phyloP scores from a whole-genome alignment of 1,284 basidiomycete species.

The Sparassis latifolia region DNA sequence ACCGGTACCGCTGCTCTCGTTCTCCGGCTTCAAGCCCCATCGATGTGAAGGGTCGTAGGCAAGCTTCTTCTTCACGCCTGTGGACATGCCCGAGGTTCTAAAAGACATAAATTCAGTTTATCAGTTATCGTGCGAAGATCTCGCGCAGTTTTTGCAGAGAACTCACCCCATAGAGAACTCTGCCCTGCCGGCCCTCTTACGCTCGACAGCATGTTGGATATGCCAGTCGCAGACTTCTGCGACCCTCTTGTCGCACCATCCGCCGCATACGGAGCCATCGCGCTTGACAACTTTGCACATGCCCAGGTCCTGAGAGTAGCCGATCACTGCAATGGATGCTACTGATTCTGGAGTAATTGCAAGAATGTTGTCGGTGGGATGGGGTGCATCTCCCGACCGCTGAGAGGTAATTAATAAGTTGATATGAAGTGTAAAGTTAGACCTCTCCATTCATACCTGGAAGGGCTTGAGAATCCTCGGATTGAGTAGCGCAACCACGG shows the following conservation, averaged over 20 bases:
- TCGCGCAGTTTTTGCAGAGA: background rate
- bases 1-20: constrained; percentile 32
- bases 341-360: constrained; percentile 83
- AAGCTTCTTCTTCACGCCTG: constrained; percentile 42
- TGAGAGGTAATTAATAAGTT: constrained; percentile 15
- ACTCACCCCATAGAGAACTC: constrained; percentile 80
- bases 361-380: constrained; percentile 76
- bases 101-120: constrained; percentile 4
- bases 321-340: constrained; percentile 78
- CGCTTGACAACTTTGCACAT: constrained; percentile 72
- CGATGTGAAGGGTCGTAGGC: constrained; percentile 61
- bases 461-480: constrained; percentile 83
- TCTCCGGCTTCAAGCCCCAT: constrained; percentile 65
- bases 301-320: constrained; percentile 80
- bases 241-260: constrained; percentile 84
- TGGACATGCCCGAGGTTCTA: constrained; percentile 68
- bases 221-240: constrained; percentile 89
- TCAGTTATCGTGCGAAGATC: background rate
- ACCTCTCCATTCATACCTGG: constrained; percentile 43
- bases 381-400: constrained; percentile 54
- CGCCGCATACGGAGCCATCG: constrained; percentile 76
- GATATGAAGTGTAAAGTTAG: background rate
- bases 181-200: constrained; percentile 62
- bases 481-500: constrained; percentile 86
- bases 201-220: constrained; percentile 74